Evolutionary conservation across 805 yeast genomes (phyloP).

Genomic region (Lipomyces anomalus): DNA sequence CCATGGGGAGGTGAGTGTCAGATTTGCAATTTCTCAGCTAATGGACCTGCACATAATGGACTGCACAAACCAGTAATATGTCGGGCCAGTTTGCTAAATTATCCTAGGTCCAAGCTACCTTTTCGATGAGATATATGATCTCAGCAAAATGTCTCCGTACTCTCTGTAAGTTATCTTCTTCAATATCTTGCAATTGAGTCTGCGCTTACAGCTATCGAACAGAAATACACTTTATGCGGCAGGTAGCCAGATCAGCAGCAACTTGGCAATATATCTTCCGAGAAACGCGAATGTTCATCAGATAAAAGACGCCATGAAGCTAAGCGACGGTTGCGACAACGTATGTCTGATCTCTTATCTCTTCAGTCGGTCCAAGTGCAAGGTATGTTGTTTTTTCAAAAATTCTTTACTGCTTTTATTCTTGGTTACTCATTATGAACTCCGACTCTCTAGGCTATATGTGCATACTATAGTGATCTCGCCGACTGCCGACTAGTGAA

Average conservation of each 20-base stretch:
- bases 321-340: not conserved
- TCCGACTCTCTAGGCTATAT: conserved; percentile 5
- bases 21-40: not conserved
- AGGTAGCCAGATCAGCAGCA: conserved; percentile 13
- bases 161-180: conserved; percentile 9
- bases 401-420: not conserved
- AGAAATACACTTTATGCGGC: too few species aligned
- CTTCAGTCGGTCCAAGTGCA: conserved; percentile 11
- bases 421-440: not conserved
- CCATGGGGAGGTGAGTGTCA: conserved; percentile 84
- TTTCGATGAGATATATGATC: conserved; percentile 11
- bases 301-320: not conserved
- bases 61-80: too few species aligned
- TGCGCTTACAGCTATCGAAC: too few species aligned
- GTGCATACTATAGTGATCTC: conserved; percentile 17
- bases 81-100: too few species aligned
- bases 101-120: conserved; percentile 18
- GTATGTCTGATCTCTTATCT: conserved; percentile 9
- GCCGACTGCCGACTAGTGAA: too few species aligned
- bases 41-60: not conserved
- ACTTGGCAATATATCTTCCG: conserved; percentile 25
- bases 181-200: too few species aligned
- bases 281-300: conserved; percentile 22
- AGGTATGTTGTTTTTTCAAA: conserved; percentile 5
- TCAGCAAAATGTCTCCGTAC: conserved; percentile 20